Evolutionary conservation across 352 stramenopile species (phyloP).

Genomic region (Globisporangium barbulae): DNA sequence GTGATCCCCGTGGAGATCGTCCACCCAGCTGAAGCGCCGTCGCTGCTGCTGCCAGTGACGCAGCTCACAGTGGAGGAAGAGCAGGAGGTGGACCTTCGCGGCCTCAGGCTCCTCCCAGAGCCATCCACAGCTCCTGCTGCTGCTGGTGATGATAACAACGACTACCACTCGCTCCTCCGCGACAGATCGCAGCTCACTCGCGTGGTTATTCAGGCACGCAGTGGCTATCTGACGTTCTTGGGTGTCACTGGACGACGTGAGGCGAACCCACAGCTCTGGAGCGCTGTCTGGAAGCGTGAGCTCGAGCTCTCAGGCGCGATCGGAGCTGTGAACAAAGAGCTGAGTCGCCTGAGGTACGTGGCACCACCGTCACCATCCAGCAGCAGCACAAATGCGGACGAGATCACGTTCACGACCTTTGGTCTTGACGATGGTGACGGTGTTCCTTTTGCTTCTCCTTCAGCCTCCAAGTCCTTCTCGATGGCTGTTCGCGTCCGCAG

Average conservation of each 20-base stretch:
- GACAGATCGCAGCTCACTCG: constrained; percentile 3
- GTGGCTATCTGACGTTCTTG: constrained; percentile 11
- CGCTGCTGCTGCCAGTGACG: constrained; percentile 8
- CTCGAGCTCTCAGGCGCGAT: constrained; percentile 9
- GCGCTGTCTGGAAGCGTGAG: constrained; percentile 6
- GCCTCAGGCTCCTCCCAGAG: constrained; percentile 8
- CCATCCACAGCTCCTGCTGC: neutral
- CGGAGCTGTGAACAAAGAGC: constrained; percentile 5
- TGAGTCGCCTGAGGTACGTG: constrained; percentile 9
- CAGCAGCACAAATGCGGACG: neutral
- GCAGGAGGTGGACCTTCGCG: constrained; percentile 11
- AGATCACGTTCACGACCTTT: constrained; percentile 8
- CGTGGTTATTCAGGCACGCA: constrained; percentile 1
- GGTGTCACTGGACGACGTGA: neutral
- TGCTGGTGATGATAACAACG: neutral
- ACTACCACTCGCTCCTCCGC: neutral
- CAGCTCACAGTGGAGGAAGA: constrained; percentile 3
- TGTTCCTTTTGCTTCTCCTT: neutral
- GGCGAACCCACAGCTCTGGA: neutral
- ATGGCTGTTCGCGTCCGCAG: constrained; percentile 4
- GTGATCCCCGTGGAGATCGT: constrained; percentile 15
- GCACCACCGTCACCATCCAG: neutral
- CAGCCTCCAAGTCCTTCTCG: neutral
- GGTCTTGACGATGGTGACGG: neutral
- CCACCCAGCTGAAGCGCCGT: neutral